Evolutionary conservation across 75 land plant species (phyloP), one percentile per base, ranked within the genome.

Genomic region (Ceratopteris richardii): DNA sequence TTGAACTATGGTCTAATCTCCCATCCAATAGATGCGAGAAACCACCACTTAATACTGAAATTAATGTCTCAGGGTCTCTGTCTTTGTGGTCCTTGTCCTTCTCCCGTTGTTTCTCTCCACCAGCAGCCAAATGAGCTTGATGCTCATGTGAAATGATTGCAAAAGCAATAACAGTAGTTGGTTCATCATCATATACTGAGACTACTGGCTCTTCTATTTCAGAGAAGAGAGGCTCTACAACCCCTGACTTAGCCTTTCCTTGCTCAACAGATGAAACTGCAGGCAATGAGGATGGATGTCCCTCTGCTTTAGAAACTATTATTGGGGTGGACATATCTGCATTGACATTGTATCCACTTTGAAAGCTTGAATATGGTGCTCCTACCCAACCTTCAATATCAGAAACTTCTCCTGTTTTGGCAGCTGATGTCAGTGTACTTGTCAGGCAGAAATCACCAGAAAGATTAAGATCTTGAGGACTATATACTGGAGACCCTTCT

Each of bases 151-250:
- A 85, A 51, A 63, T 63, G 23, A 93, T 65, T 27, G 87, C 83
- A 75, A 82, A 85, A 31, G 87, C 76, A 37, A 93, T 89, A 13
- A 93, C 74, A 67, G 90, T 93, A 7, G 90, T 78, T 13, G 87
- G 96, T 59, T 94, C 98, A 60, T 94, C 73, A 36, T 94, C 98
- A 77, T 83, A 94, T 28, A 94, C 82, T 47, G 82, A 82, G 47
- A 86, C 66, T 26, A 86, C 81, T 29, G 74, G 33, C 46, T 79
- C 73, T 63, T 74, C 63, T 20, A 60, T 43, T 4, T 82, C 83
- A 28, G 29, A 66, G 80, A 51, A 84, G 74, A 50, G 74, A 51
- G 20, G 89, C 56, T 44, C 80, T 58, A n/a, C 82, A 57, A 33
- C 63, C 81, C 41, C 90, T 95, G 58, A 80, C 77, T 62, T 50